Evolutionary conservation across 352 stramenopile species (phyloP), one percentile per base, ranked within the genome.

Genomic region (Peronosclerospora sorghi): DNA sequence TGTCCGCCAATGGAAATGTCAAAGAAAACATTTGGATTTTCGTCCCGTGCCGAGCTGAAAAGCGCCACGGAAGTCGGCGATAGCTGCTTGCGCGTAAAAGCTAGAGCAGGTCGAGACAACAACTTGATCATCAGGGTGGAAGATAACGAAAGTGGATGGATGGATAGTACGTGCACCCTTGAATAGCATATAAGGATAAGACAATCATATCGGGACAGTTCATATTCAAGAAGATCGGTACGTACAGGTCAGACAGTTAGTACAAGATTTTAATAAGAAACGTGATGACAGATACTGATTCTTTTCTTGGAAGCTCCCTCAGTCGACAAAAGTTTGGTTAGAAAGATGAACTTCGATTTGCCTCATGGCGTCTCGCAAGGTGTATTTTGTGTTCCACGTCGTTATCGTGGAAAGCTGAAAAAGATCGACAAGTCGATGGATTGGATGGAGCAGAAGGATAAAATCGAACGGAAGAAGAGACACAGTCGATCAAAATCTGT

Each of bases 21-120:
- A 60, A 99, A 98, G 78, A 95, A 99, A 21, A 97, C 87, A 29
- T 74, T 92, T 32, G 87, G 87, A 68, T 96, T 91, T 36, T 68
- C 62, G 21, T 61, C 53, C 35, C 62, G 60, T 21, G 56, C 54
- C n/a, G 68, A 59, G 69, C 73, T 88, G 59, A 88, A 88, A 35
- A 65, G 51, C 39, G 59, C 57, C 38, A 51, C 14, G 1, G 45
- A 54, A 12, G 28, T 32, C 12, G 38, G 49, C 12, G 48, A 52
- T 23, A 62, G 40, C 44, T 57, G 43, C 44, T 62, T 54, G 29
- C 53, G 54, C 20, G 54, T 41, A 6, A 37, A 50, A 50, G 20
- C 48, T 18, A 54, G 37, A 35, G 48, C 51, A 27, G 55, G 47
- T 26, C 41, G 24, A 19, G 47, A 56, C 36, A 72, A 35, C 26